These are phyloP conservation scores for Linaria vulgaris DNA, from an alignment of 257 asterid genomes.

Conservation along the genomic window DNA sequence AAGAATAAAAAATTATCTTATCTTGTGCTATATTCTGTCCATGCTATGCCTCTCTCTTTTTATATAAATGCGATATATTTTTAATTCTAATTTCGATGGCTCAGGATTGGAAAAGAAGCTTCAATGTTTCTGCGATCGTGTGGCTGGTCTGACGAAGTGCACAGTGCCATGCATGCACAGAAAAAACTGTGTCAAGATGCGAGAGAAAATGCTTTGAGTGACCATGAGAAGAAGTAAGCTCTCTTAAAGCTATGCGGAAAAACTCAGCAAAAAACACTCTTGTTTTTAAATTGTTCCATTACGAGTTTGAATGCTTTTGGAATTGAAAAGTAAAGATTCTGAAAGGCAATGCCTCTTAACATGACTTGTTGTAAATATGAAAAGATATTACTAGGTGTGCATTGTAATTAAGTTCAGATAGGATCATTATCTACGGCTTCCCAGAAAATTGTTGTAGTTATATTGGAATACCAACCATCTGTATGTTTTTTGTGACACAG, in stretches of 20 bases:
- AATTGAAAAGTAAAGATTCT: neutral
- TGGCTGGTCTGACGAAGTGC: conserved; percentile 85
- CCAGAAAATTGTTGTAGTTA: conserved; percentile 12
- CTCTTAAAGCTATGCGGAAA: conserved; percentile 19
- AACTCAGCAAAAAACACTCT: conserved; percentile 7
- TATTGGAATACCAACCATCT: conserved; percentile 13
- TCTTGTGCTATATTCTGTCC: conserved; percentile 17
- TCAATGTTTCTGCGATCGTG: conserved; percentile 56
- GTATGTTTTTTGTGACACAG: conserved; percentile 39
- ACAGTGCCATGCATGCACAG: conserved; percentile 57
- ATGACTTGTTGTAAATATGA: conserved; percentile 3
- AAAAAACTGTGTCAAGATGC: conserved; percentile 57
- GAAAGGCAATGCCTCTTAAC: neutral
- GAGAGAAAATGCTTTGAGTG: conserved; percentile 33
- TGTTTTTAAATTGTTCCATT: conserved; percentile 19
- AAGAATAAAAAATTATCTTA: conserved; percentile 10
- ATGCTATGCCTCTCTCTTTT: neutral
- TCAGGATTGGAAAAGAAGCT: conserved; percentile 83
- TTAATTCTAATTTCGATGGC: conserved; percentile 21
- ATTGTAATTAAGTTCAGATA: conserved; percentile 2
- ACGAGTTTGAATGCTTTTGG: neutral
- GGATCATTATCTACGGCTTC: neutral
- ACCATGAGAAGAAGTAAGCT: conserved; percentile 64
- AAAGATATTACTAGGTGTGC: neutral
- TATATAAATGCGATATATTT: conserved; percentile 5